Base-by-base conservation (phyloP, 345 rosid genomes). In the Pugionium dolabratum region DNA sequence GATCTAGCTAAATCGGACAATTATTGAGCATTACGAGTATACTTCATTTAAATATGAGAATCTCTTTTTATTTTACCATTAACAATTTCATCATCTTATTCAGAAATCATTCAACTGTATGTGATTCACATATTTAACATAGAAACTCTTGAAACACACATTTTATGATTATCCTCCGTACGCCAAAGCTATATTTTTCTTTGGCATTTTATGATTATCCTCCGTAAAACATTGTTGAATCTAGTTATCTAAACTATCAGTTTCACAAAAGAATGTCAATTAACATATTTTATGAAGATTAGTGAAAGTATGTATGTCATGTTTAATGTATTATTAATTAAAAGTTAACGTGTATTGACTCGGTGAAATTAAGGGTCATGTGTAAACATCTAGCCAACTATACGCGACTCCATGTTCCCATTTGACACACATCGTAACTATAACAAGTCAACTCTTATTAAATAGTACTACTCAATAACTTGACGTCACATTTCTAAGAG, bases 401-500 rank as follows among this genome's bases (percentile, higher is more conserved):
- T 27, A 63, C 30, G 52, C 55, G 39, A 28, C 57, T 63, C 47
- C 28, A 30, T 45, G 65, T 63, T 63, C 64, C 39, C 31, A 54
- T 46, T 44, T 46, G 40, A 40, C 58, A 58, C 73, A 60, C 52
- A 63, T 64, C 46, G 39, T 71, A 36, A 6, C 4, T 25, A 31
- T 18, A 31, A 7, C 57, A 64, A 64, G 71, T 72, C 76, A 64
- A 64, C 70, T 64, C 54, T 35, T 56, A 56, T 41, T 18, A 18
- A 18, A 18, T 18, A 18, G 18, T 18, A 18, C 18, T 18, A 18
- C 18, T 64, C 33, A 59, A 56, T 64, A 55, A 36, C 9, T 46
- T 46, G 34, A 56, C 36, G 41, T 46, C 50, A 62, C 33, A 50
- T 64, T 31, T 29, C 31, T n/a, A 40, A 64, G 58, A 29, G 9